Percentiles rank a stretch among this genome's conserved stretches.
Conservation (phyloP, 192 early-diverging fungal species). For the Entomortierella parvispora region DNA sequence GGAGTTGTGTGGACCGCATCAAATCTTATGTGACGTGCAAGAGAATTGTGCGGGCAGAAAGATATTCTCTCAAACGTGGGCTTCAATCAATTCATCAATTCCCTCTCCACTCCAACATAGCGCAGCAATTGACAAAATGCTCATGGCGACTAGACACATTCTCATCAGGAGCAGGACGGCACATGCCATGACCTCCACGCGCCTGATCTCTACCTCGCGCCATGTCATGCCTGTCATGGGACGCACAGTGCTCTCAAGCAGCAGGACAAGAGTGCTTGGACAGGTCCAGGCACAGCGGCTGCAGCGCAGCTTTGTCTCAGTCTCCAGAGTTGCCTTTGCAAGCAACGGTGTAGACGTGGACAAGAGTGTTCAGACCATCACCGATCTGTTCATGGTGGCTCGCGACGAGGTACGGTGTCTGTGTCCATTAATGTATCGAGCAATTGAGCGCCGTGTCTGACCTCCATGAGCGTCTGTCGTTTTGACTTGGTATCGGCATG, state of each 20-base stretch:
- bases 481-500: background rate
- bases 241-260: background rate
- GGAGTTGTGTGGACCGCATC: too few relatives aligned
- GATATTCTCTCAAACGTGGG: too few relatives aligned
- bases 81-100: too few relatives aligned
- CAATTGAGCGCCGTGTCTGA: background rate
- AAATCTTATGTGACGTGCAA: too few relatives aligned
- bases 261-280: background rate
- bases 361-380: constrained; percentile 42
- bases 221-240: background rate
- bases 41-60: too few relatives aligned
- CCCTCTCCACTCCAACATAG: background rate
- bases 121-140: background rate
- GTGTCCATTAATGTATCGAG: background rate
- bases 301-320: constrained; percentile 9
- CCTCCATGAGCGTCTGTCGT: background rate
- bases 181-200: background rate
- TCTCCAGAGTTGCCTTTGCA: constrained; percentile 7
- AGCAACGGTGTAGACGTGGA: constrained; percentile 20
- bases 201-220: background rate
- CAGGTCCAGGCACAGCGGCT: constrained; percentile 11
- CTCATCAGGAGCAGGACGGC: background rate
- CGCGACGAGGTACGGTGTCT: constrained; percentile 35
- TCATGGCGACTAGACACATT: background rate
- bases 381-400: constrained; percentile 42